Evolutionary conservation across 2,329 filamentous ascomycete genomes (phyloP).

Genomic region (Geosmithia putterillii): DNA sequence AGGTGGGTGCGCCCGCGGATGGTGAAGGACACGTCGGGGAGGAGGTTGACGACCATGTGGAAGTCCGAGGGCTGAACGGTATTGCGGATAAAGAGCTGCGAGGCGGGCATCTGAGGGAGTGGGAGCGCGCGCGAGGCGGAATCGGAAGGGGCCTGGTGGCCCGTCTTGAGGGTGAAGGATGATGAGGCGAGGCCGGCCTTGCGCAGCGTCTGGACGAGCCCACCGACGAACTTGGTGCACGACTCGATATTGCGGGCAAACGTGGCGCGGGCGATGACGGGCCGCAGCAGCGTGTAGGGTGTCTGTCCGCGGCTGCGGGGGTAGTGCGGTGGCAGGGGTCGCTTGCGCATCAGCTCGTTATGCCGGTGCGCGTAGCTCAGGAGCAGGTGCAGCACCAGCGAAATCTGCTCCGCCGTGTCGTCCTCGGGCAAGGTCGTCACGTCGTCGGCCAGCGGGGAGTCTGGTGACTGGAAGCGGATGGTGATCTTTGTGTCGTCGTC

Average conservation of each 20-base stretch:
- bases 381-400: constrained; percentile 60
- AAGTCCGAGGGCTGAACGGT: constrained; percentile 28
- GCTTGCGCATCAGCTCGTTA: constrained; percentile 57
- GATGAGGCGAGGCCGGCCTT: constrained; percentile 28
- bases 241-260: constrained; percentile 29
- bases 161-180: constrained; percentile 27
- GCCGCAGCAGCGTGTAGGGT: constrained; percentile 36
- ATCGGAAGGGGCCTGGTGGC: constrained; percentile 16
- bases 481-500: constrained; percentile 41
- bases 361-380: constrained; percentile 69
- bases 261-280: constrained; percentile 30
- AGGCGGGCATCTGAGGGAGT: constrained; percentile 22
- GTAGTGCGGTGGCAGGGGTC: constrained; percentile 31
- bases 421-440: constrained; percentile 24
- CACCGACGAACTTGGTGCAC: constrained; percentile 28
- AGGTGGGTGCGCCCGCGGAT: constrained; percentile 32
- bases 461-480: constrained; percentile 56
- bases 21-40: constrained; percentile 26
- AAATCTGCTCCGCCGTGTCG: constrained; percentile 50
- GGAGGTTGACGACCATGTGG: constrained; percentile 30
- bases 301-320: constrained; percentile 23
- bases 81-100: constrained; percentile 30
- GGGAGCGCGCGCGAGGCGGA: constrained; percentile 13
- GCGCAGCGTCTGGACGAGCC: constrained; percentile 29
- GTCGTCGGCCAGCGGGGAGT: constrained; percentile 19